Percentiles rank a stretch among this genome's conserved stretches.
Conservation (phyloP, 176 grass and related monocot species). For the Cocos nucifera region DNA sequence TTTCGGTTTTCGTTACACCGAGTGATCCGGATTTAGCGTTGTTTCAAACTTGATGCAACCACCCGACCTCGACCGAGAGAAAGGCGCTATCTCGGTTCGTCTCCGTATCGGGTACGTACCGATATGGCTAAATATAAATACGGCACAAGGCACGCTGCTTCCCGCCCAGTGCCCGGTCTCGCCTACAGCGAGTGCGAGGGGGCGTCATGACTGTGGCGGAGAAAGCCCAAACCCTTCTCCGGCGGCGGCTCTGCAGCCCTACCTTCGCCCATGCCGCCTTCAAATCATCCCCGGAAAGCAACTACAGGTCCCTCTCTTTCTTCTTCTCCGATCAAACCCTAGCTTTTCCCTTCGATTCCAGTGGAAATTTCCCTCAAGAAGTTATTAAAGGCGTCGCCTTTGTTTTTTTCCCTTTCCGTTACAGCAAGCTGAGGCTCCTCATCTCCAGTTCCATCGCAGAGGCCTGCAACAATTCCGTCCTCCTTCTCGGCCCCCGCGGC, state of each 20-base stretch:
- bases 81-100: no score
- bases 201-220: conserved; percentile 12
- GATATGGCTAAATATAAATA: no score
- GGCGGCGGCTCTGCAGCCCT: conserved; percentile 50
- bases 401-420: background rate
- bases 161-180: no score
- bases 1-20: no score
- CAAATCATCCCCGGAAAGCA: conserved; percentile 52
- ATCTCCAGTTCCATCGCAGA: conserved; percentile 62
- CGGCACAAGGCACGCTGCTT: no score
- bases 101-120: no score
- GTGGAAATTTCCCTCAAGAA: background rate
- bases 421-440: conserved; percentile 73
- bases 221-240: conserved; percentile 43
- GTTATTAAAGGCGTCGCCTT: no score
- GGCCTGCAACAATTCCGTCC: conserved; percentile 69
- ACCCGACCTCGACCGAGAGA: no score
- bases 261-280: conserved; percentile 43
- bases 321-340: background rate
- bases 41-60: no score
- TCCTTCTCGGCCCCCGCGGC: conserved; percentile 63
- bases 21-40: no score
- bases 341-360: background rate
- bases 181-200: no score
- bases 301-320: conserved; percentile 44